phyloP scores from a whole-genome alignment of 345 rosid species.

The Bretschneidera sinensis region DNA sequence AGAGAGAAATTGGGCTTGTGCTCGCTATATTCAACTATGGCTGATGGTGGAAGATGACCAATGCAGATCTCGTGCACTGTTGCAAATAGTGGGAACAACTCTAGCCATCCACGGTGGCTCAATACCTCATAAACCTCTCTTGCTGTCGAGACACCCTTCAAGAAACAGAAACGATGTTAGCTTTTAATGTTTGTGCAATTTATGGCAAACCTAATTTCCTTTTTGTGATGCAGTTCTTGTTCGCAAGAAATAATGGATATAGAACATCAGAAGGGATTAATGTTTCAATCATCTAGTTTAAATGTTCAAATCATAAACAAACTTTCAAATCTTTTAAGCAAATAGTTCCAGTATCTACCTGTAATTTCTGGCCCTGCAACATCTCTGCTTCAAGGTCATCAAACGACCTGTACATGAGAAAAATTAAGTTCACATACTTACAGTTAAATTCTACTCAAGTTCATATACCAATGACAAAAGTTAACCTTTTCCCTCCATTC shows the following conservation, averaged over 20 bases:
- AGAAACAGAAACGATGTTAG: constrained; percentile 4
- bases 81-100: constrained; percentile 74
- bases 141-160: constrained; percentile 86
- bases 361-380: constrained; percentile 91
- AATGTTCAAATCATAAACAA: too few relatives aligned
- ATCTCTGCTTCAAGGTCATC: constrained; percentile 96
- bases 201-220: too few relatives aligned
- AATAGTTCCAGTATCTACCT: constrained; percentile 38
- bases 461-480: constrained; percentile 9
- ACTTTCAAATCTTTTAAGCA: too few relatives aligned
- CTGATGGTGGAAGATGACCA: constrained; percentile 77
- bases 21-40: constrained; percentile 72
- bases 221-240: too few relatives aligned
- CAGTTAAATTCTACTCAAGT: background rate
- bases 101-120: constrained; percentile 74
- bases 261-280: too few relatives aligned
- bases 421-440: constrained; percentile 1
- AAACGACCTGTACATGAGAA: constrained; percentile 56
- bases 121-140: constrained; percentile 81
- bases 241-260: too few relatives aligned
- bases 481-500: constrained; percentile 73
- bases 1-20: constrained; percentile 44
- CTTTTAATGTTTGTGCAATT: too few relatives aligned
- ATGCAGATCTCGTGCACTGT: constrained; percentile 75
- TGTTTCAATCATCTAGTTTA: too few relatives aligned